These are phyloP conservation scores for Suillus plorans DNA, from an alignment of 768 basidiomycete genomes.

Conservation along the genomic window DNA sequence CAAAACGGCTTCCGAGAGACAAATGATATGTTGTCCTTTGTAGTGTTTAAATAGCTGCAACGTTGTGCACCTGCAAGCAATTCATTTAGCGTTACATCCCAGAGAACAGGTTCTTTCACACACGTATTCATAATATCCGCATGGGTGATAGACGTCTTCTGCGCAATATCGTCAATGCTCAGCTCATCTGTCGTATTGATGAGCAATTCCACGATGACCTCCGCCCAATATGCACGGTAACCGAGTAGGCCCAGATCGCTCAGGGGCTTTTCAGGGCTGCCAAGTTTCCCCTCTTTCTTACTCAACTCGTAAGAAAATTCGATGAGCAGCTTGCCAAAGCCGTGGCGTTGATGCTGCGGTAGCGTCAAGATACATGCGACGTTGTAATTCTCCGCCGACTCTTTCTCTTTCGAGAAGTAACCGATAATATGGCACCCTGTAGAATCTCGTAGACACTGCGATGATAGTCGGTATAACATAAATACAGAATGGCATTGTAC, in stretches of 20 bases:
- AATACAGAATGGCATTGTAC: constrained; percentile 20
- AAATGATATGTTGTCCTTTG: constrained; percentile 93
- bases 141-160: constrained; percentile 92
- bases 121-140: constrained; percentile 98
- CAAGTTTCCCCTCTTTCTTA: constrained; percentile 94
- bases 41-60: constrained; percentile 94
- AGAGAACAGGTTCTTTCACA: constrained; percentile 35
- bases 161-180: constrained; percentile 95
- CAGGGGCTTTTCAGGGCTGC: constrained; percentile 97
- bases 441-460: constrained; percentile 79
- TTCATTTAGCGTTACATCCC: constrained; percentile 16
- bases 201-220: constrained; percentile 90
- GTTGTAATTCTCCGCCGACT: constrained; percentile 97
- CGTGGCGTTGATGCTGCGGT: constrained; percentile 95
- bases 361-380: constrained; percentile 98
- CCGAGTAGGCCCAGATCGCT: constrained; percentile 90
- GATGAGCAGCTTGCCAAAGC: constrained; percentile 93
- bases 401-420: constrained; percentile 99
- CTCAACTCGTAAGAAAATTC: constrained; percentile 98
- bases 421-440: constrained; percentile 93
- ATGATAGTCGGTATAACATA: constrained; percentile 15
- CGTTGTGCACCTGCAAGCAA: constrained; percentile 74
- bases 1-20: constrained; percentile 84
- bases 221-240: constrained; percentile 97
- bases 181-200: constrained; percentile 71